A percentile compares a stretch with the other conserved stretches of the same genome.
These are phyloP conservation scores for Fusarium protoensiforme DNA, from an alignment of 2,329 filamentous ascomycete species.

Conservation along the genomic window DNA sequence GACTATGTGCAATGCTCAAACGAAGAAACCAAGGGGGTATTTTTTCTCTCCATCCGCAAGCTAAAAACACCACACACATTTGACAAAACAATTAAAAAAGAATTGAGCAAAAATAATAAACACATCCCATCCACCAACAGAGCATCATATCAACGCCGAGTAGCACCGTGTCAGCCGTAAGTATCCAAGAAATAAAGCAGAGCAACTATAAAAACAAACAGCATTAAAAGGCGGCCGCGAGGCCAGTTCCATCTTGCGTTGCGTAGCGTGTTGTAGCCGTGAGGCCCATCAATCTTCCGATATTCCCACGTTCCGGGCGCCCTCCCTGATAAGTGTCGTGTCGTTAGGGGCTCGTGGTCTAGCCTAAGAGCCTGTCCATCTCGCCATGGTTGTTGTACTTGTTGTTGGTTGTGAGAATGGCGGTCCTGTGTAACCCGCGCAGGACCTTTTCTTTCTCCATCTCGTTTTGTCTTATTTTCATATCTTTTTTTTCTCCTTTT, in stretches of 20 bases:
- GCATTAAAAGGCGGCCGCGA: constrained; percentile 42
- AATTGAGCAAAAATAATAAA: constrained; percentile 10
- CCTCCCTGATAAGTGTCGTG: constrained; percentile 30
- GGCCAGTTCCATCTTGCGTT: constrained; percentile 44
- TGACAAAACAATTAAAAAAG: constrained; percentile 9
- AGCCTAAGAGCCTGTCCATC: constrained; percentile 17
- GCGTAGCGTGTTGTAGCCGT: constrained; percentile 40
- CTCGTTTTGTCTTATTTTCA: constrained; percentile 28
- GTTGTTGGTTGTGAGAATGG: constrained; percentile 22
- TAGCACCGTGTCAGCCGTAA: constrained; percentile 27
- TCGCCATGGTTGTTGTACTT: constrained; percentile 2
- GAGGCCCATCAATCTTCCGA: constrained; percentile 45
- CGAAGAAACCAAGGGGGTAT: constrained; percentile 33
- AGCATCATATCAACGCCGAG: constrained; percentile 34
- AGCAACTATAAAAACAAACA: constrained; percentile 26
- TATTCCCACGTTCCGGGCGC: constrained; percentile 35
- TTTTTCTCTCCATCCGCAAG: constrained; percentile 32
- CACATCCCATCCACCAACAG: constrained; percentile 9
- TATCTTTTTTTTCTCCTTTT: constrained; percentile 18
- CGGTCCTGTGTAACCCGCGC: constrained; percentile 46
- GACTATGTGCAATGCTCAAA: constrained; percentile 29
- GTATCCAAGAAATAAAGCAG: constrained; percentile 6
- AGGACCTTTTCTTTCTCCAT: constrained; percentile 36
- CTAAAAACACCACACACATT: constrained; percentile 28
- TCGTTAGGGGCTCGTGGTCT: constrained; percentile 6